Base-by-base conservation (phyloP, 352 stramenopile species). In the Globisporangium okanoganense region DNA sequence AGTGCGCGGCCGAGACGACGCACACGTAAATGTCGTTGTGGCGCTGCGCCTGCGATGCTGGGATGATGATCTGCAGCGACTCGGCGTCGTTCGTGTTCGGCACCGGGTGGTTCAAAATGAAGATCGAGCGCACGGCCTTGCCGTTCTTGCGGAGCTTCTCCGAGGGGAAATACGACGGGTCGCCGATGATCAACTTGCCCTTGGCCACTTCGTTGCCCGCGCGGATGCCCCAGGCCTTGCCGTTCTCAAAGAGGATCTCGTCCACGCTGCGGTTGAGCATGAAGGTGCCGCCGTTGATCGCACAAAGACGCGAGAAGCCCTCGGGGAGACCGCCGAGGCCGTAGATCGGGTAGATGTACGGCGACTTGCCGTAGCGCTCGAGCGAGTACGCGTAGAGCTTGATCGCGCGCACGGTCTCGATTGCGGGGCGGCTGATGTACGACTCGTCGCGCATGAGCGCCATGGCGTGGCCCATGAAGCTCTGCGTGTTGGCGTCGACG, bases 331-430 rank as follows among this genome's bases (percentile, higher is more conserved):
- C 96, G 38, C 97, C 96, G 41, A 99, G 86, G 48, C 98, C 98
- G 75, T 99, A 99, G 47, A 99, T 90, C 52, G 98, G 98, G 80
- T 99, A 99, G 66, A 99, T 98, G 87, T 99, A 99, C 47, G 98
- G 98, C 45, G 87, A 98, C 70, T 98, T 99, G 70, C 94, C 94
- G 65, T 97, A 98, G 54, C 95, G 80, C 61, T 98, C 92, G 33
- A 99, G 75, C 36, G 97, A 99, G 77, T 98, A 98, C 62, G 92
- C 96, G 77, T 99, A 99, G 49, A 98, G 88, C 82, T 99, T 96
- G 72, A 99, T 97, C 24, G 96, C 91, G 58, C 97, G 88, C 54
- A 99, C 88, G 14, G 96, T 98, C 52, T 96, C 72, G 58, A 98
- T 86, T 13, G 97, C 97, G 2, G 90, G 90, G 41, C 76, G 80